Evolutionary conservation across 345 rosid species (phyloP).

Genomic region (Excoecaria agallocha): DNA sequence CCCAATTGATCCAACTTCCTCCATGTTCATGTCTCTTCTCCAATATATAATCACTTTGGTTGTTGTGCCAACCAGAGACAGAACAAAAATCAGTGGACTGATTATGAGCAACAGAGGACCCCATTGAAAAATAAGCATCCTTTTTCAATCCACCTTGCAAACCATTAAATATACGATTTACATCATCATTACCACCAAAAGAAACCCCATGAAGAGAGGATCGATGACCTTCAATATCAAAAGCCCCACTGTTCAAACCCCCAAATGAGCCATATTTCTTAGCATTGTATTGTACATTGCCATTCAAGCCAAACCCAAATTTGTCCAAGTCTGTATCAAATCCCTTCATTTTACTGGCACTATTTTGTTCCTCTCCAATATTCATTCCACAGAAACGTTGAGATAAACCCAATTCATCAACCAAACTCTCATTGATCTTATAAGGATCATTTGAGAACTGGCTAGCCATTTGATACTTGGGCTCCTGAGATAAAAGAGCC

Average conservation of each 20-base stretch:
- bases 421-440: slow-evolving; percentile 12
- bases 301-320: slow-evolving; percentile 23
- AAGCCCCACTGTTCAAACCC: slow-evolving; percentile 25
- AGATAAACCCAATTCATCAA: slow-evolving; percentile 37
- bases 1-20: slow-evolving; percentile 15
- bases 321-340: slow-evolving; percentile 34
- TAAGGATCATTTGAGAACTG: slow-evolving; percentile 24
- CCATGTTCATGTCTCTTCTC: slow-evolving; percentile 33
- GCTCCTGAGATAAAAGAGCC: slow-evolving; percentile 18
- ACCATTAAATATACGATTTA: slow-evolving; percentile 31
- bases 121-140: slow-evolving; percentile 28
- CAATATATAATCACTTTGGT: slow-evolving; percentile 29
- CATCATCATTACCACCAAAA: slow-evolving; percentile 23
- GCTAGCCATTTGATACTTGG: slow-evolving; percentile 16
- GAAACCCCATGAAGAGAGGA: slow-evolving; percentile 25
- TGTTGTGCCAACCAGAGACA: slow-evolving; percentile 18
- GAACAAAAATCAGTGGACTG: slow-evolving; percentile 24
- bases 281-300: slow-evolving; percentile 17
- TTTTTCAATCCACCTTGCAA: slow-evolving; percentile 26
- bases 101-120: slow-evolving; percentile 19
- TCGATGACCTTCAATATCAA: slow-evolving; percentile 27
- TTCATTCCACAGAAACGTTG: slow-evolving; percentile 40
- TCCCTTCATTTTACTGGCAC: slow-evolving; percentile 30
- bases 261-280: slow-evolving; percentile 27
- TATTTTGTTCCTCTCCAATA: slow-evolving; percentile 35